These are phyloP conservation scores for Solanum pinnatisectum DNA, from an alignment of 257 asterid genomes.

Conservation along the genomic window DNA sequence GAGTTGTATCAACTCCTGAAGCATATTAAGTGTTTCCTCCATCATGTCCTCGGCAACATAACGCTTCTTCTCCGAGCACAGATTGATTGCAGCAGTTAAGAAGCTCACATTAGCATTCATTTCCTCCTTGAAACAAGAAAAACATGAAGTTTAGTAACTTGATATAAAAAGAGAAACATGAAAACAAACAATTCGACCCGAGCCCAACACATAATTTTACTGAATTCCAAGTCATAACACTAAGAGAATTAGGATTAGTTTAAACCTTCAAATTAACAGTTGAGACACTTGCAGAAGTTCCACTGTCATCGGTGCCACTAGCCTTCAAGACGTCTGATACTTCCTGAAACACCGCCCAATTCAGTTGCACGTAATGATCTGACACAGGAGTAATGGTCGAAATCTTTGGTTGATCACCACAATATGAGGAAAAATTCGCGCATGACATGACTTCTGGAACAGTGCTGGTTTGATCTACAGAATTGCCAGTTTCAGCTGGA, in stretches of 20 bases:
- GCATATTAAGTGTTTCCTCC: not conserved
- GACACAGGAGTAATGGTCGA: not conserved
- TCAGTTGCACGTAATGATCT: not conserved
- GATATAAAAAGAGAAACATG: not conserved
- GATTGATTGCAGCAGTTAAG: not conserved
- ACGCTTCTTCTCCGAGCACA: not conserved
- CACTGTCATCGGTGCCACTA: not conserved
- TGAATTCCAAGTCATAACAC: not conserved
- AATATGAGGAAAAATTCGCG: too few species aligned
- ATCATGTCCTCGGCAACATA: slow-evolving; percentile 1
- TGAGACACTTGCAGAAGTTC: not conserved
- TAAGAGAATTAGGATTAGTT: slow-evolving; percentile 11
- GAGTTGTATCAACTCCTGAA: slow-evolving; percentile 15
- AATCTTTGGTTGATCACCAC: not conserved
- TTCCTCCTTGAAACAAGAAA: not conserved
- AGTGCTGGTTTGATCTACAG: not conserved
- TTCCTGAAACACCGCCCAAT: slow-evolving; percentile 20
- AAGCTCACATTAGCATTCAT: not conserved
- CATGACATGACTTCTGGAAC: not conserved
- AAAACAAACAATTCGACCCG: not conserved
- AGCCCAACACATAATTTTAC: not conserved
- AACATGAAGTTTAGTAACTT: not conserved
- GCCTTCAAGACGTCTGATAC: not conserved
- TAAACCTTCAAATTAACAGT: slow-evolving; percentile 4
- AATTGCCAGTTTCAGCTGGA: not conserved